Evolutionary conservation across 495 filamentous ascomycete species (phyloP).

Genomic region (Penicillium arizonense): DNA sequence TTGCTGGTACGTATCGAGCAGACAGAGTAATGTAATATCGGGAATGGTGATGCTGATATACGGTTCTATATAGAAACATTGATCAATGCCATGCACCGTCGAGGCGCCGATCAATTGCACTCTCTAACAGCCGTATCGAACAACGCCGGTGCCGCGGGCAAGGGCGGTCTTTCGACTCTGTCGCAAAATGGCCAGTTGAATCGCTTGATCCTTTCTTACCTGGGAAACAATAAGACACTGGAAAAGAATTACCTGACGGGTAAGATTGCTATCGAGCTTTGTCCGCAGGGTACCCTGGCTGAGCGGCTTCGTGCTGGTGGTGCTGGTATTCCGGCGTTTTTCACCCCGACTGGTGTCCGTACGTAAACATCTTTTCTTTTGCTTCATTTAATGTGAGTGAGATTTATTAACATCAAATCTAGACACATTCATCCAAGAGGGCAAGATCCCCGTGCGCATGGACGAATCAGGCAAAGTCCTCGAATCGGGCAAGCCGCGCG

Average conservation of each 20-base stretch:
- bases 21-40: not conserved
- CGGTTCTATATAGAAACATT: slow-evolving; percentile 57
- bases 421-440: slow-evolving; percentile 77
- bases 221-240: slow-evolving; percentile 86
- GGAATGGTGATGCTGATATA: not conserved
- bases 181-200: slow-evolving; percentile 75
- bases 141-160: slow-evolving; percentile 78
- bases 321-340: slow-evolving; percentile 87
- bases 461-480: slow-evolving; percentile 72
- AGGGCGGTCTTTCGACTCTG: slow-evolving; percentile 74
- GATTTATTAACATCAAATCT: not conserved
- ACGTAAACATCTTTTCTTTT: slow-evolving; percentile 10
- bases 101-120: slow-evolving; percentile 65
- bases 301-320: slow-evolving; percentile 82
- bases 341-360: slow-evolving; percentile 81
- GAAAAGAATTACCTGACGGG: slow-evolving; percentile 83
- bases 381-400: not conserved
- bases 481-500: slow-evolving; percentile 69
- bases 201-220: slow-evolving; percentile 81
- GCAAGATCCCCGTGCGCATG: slow-evolving; percentile 75
- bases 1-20: slow-evolving; percentile 50
- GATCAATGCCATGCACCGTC: slow-evolving; percentile 69
- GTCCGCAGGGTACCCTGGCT: slow-evolving; percentile 85
- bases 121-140: slow-evolving; percentile 86
- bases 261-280: slow-evolving; percentile 80